Evolutionary conservation across 1,284 basidiomycete genomes (phyloP).

Genomic region (Apiotrichum domesticum): DNA sequence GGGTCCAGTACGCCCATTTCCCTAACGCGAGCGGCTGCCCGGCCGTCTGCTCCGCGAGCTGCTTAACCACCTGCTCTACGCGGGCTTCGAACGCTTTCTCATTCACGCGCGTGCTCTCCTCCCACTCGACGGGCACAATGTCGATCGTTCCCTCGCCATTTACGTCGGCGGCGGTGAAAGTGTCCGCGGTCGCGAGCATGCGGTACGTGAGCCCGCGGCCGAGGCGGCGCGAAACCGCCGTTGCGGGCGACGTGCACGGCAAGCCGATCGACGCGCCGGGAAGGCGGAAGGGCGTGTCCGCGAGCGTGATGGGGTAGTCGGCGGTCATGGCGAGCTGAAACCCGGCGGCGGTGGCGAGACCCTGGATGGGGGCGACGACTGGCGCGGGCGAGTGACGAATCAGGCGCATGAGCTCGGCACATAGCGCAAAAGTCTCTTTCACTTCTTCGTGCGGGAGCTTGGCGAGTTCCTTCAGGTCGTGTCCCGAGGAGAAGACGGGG

Average conservation of each 20-base stretch:
- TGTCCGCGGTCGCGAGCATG: constrained; percentile 17
- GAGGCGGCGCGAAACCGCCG: constrained; percentile 11
- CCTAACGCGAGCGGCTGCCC: constrained; percentile 17
- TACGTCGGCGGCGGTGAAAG: constrained; percentile 7
- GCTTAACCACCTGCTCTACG: constrained; percentile 6
- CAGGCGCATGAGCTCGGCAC: constrained; percentile 18
- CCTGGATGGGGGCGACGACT: constrained; percentile 14
- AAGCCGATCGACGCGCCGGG: constrained; percentile 16
- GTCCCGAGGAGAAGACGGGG: constrained; percentile 15
- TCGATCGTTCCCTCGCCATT: constrained; percentile 9
- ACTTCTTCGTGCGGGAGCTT: constrained; percentile 13
- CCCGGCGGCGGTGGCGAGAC: constrained; percentile 14
- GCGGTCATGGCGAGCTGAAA: constrained; percentile 18
- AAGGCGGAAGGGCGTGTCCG: constrained; percentile 12
- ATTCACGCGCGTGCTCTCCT: constrained; percentile 6
- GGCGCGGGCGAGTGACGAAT: constrained; percentile 15
- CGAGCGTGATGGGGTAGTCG: constrained; percentile 17
- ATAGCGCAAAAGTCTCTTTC: constrained; percentile 18
- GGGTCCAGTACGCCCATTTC: constrained; percentile 21
- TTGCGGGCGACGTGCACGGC: constrained; percentile 14
- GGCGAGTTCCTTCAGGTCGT: constrained; percentile 18
- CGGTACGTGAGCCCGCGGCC: constrained; percentile 15
- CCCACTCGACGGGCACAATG: constrained; percentile 12
- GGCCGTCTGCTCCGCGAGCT: constrained; percentile 5
- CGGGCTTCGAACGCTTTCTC: constrained; percentile 10